phyloP scores from a whole-genome alignment of 371 early-diverging fungal species.

The Mucor mucedo region DNA sequence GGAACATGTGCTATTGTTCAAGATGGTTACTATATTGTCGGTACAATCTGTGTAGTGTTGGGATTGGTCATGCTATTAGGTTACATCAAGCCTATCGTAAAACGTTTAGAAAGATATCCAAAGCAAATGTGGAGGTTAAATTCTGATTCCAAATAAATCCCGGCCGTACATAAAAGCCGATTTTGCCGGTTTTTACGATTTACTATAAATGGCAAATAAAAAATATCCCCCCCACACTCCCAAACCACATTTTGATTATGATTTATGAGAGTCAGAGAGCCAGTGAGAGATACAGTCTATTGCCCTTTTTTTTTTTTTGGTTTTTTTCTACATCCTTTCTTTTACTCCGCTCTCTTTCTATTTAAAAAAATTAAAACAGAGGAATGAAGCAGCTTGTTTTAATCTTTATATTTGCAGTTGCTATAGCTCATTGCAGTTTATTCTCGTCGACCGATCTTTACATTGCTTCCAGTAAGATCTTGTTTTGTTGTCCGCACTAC shows the following conservation, averaged over 20 bases:
- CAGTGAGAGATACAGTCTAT: background rate
- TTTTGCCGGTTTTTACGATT: slow-evolving; percentile 1
- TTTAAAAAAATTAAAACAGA: slow-evolving; percentile 2
- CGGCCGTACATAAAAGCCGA: background rate
- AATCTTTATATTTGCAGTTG: background rate
- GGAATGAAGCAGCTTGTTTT: slow-evolving; percentile 10
- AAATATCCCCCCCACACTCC: background rate
- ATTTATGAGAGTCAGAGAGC: background rate
- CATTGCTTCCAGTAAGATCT: slow-evolving; percentile 41
- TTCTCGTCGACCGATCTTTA: slow-evolving; percentile 45
- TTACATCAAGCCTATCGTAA: slow-evolving; percentile 74
- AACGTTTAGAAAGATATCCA: slow-evolving; percentile 65
- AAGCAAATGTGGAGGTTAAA: slow-evolving; percentile 49
- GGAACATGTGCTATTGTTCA: slow-evolving; percentile 70
- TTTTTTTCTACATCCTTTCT: background rate
- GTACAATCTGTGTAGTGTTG: slow-evolving; percentile 68
- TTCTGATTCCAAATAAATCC: slow-evolving; percentile 10
- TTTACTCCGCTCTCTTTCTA: background rate
- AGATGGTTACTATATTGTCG: slow-evolving; percentile 91
- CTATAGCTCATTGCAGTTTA: slow-evolving; percentile 22
- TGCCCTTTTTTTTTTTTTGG: background rate
- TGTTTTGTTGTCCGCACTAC: too few relatives aligned
- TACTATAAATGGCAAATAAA: background rate
- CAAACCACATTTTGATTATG: background rate
- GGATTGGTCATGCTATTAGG: slow-evolving; percentile 63